Percentiles rank a stretch among this genome's conserved stretches.
These are phyloP conservation scores for Alternaria alternata DNA, from an alignment of 2,329 filamentous ascomycete species.

Conservation along the genomic window DNA sequence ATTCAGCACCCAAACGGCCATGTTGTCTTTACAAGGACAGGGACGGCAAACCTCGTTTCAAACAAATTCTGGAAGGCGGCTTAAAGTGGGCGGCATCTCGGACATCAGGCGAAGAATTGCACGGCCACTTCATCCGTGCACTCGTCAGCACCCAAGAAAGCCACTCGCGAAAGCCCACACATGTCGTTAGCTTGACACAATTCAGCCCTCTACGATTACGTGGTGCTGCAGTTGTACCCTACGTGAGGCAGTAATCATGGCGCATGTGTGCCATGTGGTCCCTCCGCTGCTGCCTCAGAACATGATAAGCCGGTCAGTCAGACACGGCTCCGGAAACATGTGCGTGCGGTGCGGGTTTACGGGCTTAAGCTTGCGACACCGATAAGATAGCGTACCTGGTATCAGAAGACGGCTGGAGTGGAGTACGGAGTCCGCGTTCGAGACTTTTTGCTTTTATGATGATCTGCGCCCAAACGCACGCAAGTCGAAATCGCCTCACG, in stretches of 20 bases:
- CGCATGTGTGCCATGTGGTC: constrained; percentile 11
- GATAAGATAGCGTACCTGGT: constrained; percentile 7
- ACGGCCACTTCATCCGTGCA: constrained; percentile 5
- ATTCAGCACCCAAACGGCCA: background rate
- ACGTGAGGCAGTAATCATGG: constrained; percentile 12
- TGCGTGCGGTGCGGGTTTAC: background rate
- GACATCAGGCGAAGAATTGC: constrained; percentile 1
- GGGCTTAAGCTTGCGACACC: constrained; percentile 4
- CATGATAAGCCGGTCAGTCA: constrained; percentile 4
- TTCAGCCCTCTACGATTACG: constrained; percentile 29
- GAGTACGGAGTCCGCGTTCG: constrained; percentile 6
- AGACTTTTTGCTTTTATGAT: constrained; percentile 11
- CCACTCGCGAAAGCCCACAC: constrained; percentile 11
- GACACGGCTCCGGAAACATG: background rate
- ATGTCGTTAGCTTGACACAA: constrained; percentile 5
- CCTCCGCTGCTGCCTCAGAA: constrained; percentile 5
- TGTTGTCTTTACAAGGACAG: constrained; percentile 8
- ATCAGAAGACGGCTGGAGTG: constrained; percentile 4
- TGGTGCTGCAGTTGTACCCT: constrained; percentile 21
- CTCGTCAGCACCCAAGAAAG: constrained; percentile 4
- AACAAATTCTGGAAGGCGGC: constrained; percentile 11
- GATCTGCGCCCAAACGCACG: constrained; percentile 7
- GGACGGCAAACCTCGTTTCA: constrained; percentile 11
- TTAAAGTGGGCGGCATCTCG: constrained; percentile 2
- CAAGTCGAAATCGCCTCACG: background rate